Conservation (phyloP, 441 rosid species). For the Isatis lusitanica region DNA sequence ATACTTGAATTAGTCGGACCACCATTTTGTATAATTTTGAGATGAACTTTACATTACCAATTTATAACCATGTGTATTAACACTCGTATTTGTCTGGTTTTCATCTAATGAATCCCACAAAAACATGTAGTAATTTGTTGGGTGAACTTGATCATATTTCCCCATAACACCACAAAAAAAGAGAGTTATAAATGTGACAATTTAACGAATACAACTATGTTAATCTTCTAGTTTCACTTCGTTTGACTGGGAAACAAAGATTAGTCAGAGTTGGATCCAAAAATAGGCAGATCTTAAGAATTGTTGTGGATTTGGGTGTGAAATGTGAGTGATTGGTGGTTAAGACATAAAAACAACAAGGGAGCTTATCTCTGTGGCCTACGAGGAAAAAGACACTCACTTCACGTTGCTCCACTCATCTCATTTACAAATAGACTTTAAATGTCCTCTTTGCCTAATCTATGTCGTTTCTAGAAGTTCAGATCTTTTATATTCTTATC, state of each 20-base stretch:
- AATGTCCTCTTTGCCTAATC: background rate
- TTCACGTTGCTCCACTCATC: conserved; percentile 29
- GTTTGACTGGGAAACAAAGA: background rate
- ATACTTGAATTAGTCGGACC: background rate
- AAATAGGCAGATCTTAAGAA: background rate
- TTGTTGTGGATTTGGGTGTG: background rate
- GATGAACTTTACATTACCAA: background rate
- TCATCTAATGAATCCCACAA: background rate
- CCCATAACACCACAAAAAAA: background rate
- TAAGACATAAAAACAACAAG: conserved; percentile 22
- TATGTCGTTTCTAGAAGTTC: conserved; percentile 10
- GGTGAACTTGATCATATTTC: background rate
- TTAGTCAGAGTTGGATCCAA: background rate
- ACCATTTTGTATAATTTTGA: background rate
- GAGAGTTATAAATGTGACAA: background rate
- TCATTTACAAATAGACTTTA: background rate
- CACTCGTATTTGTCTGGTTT: background rate
- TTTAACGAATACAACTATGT: too few species aligned
- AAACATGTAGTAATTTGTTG: background rate
- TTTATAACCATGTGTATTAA: background rate
- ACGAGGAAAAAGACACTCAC: conserved; percentile 20
- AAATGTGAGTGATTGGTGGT: conserved; percentile 34
- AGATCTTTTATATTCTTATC: background rate
- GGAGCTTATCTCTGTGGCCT: conserved; percentile 33
- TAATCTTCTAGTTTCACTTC: too few species aligned